phyloP scores from a whole-genome alignment of 768 basidiomycete genomes.

The Omphalotus guepiniiformis region DNA sequence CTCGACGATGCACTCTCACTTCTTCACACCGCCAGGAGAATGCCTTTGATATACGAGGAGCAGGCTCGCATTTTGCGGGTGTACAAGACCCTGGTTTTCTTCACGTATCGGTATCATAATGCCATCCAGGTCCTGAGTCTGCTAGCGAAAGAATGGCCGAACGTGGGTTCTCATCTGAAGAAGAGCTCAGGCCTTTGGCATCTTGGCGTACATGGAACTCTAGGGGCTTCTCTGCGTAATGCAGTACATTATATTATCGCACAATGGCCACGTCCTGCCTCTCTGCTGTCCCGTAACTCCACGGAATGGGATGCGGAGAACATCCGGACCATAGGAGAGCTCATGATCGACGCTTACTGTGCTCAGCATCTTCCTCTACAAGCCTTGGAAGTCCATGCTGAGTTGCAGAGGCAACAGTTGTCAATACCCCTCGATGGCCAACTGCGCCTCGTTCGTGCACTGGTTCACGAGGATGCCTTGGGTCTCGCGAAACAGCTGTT shows the following conservation, averaged over 20 bases:
- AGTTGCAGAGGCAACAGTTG: slow-evolving; percentile 35
- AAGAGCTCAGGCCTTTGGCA: slow-evolving; percentile 15
- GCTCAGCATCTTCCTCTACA: slow-evolving; percentile 26
- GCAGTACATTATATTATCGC: slow-evolving; percentile 22
- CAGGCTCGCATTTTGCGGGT: slow-evolving; percentile 21
- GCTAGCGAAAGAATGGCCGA: slow-evolving; percentile 34
- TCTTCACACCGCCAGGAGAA: slow-evolving; percentile 20
- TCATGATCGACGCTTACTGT: slow-evolving; percentile 40
- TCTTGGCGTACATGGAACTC: background rate
- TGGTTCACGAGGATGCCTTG: slow-evolving; percentile 36
- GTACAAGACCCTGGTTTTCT: slow-evolving; percentile 35
- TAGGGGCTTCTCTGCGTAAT: slow-evolving; percentile 24
- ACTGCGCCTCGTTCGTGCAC: slow-evolving; percentile 35
- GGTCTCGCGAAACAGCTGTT: slow-evolving; percentile 43
- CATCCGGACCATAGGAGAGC: slow-evolving; percentile 28
- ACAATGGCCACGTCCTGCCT: slow-evolving; percentile 28
- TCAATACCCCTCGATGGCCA: slow-evolving; percentile 23
- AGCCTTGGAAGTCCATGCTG: slow-evolving; percentile 35
- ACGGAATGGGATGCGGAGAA: slow-evolving; percentile 22
- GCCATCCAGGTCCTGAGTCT: slow-evolving; percentile 31
- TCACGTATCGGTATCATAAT: slow-evolving; percentile 29
- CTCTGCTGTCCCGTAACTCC: slow-evolving; percentile 16
- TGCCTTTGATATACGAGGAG: slow-evolving; percentile 17
- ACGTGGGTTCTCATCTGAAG: slow-evolving; percentile 15
- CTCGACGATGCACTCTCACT: slow-evolving; percentile 28